A percentile compares a stretch with the other conserved stretches of the same genome.
phyloP scores from a whole-genome alignment of 257 asterid species.

The Handroanthus guayacan region DNA sequence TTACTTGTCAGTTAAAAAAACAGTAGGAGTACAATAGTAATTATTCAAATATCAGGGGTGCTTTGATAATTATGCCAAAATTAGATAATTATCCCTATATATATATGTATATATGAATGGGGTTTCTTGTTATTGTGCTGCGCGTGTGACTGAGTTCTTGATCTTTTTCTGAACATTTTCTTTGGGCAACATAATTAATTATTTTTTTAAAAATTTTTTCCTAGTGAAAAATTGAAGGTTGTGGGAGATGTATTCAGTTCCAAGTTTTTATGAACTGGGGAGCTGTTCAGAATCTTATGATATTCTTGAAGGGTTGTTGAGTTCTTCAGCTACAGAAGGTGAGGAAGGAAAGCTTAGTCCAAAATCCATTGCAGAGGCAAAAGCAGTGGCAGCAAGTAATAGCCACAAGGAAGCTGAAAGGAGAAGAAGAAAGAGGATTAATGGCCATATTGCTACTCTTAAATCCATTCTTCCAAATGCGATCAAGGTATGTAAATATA shows the following conservation, averaged over 20 bases:
- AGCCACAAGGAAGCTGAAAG: slow-evolving; percentile 95
- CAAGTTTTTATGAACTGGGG: slow-evolving; percentile 61
- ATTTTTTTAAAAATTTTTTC: not conserved
- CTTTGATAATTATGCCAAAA: too few species aligned
- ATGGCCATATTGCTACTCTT: slow-evolving; percentile 89
- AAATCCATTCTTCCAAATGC: slow-evolving; percentile 80
- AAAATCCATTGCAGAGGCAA: slow-evolving; percentile 73
- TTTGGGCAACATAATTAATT: slow-evolving; percentile 8
- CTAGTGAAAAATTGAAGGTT: slow-evolving; percentile 9
- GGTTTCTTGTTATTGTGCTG: slow-evolving; percentile 3
- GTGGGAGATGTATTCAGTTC: slow-evolving; percentile 49
- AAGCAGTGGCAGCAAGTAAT: slow-evolving; percentile 73
- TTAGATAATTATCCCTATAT: not conserved
- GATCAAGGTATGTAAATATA: slow-evolving; percentile 57
- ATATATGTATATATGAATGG: not conserved
- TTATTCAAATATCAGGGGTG: too few species aligned
- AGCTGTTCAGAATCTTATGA: slow-evolving; percentile 51
- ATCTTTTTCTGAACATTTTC: not conserved
- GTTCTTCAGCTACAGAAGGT: not conserved
- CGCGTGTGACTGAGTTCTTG: slow-evolving; percentile 2
- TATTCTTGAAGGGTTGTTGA: slow-evolving; percentile 44
- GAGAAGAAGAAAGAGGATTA: slow-evolving; percentile 82
- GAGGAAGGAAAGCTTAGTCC: slow-evolving; percentile 41
- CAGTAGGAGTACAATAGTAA: too few species aligned
- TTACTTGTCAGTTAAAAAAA: too few species aligned